Base-by-base conservation (phyloP, 2,329 filamentous ascomycete species). In the Cadophora sp. region DNA sequence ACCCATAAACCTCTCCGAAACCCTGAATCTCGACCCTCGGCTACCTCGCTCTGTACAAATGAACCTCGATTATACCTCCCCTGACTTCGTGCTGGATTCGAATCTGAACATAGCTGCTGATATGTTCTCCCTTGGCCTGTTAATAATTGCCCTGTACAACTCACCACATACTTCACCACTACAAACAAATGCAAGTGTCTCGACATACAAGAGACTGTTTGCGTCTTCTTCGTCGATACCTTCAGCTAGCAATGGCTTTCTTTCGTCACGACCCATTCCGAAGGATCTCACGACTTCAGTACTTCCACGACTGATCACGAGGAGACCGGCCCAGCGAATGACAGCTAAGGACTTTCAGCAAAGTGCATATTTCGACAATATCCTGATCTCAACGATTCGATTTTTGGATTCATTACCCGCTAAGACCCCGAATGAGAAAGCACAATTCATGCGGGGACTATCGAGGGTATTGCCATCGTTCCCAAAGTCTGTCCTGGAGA, bases 281-380 rank as follows among this genome's bases (percentile, higher is more conserved):
- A 91, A 87, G 70, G 93, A 97, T 66, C 85, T 99, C 16, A 83
- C 88, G 11, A 85, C 86, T 22, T 87, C 91, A 70, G 91, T 98
- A 0, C 82, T 99, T 4, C 94, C 96, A 2, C 86, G 91, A 29
- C 86, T 99, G 55, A 94, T 99, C 67, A 96, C 95, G 0, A 87
- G 96, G 71, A 85, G 94, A 65, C 93, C 96, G 2, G 93, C 94
- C 3, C 92, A 97, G 77, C 88, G 96, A 55, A 87, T 98, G 82
- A 94, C 90, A 29, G 94, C 95, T 4, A 89, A 88, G 64, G 95
- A 97, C 75, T 98, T 99, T 74, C 96, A 99, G 77, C 89, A 97
- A 79, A 97, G 94, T 76, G 90, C 93, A 73, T 99, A 97, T 78
- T 99, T 99, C 78, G 94, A 99, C 80, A 99, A 98, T 76, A 92